phyloP scores from a whole-genome alignment of 495 filamentous ascomycete species.

The Barbatosphaeria neglecta region DNA sequence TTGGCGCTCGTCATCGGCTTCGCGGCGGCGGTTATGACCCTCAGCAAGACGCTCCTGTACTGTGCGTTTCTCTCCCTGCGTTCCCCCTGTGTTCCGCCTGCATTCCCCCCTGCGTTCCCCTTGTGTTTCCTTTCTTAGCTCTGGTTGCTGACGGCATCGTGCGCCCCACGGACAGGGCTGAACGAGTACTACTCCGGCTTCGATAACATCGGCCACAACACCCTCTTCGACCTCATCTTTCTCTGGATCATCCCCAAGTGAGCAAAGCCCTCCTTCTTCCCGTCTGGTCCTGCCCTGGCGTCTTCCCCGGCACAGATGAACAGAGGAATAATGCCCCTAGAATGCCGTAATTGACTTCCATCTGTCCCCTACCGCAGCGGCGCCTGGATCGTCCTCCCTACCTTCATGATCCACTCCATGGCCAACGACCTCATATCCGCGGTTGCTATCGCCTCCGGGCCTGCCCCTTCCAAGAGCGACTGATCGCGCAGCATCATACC shows the following conservation, averaged over 20 bases:
- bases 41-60: constrained; percentile 82
- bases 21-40: constrained; percentile 61
- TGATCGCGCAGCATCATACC: too few species aligned
- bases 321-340: background rate
- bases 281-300: background rate
- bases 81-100: too few species aligned
- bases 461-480: constrained; percentile 11
- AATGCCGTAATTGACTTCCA: background rate
- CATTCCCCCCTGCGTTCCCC: too few species aligned
- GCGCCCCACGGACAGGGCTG: constrained; percentile 38
- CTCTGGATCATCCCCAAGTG: constrained; percentile 78
- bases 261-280: constrained; percentile 19
- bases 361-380: constrained; percentile 39
- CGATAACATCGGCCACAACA: constrained; percentile 70
- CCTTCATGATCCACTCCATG: constrained; percentile 57
- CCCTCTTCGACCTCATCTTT: constrained; percentile 40
- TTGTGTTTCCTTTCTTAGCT: too few species aligned
- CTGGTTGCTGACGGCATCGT: background rate
- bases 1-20: constrained; percentile 58
- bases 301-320: background rate
- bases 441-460: constrained; percentile 37
- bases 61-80: too few species aligned
- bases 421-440: constrained; percentile 60
- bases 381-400: constrained; percentile 63
- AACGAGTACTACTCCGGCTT: constrained; percentile 71